Evolutionary conservation across 495 filamentous ascomycete species (phyloP), one percentile per base, ranked within the genome.

Genomic region (Neurospora africana): DNA sequence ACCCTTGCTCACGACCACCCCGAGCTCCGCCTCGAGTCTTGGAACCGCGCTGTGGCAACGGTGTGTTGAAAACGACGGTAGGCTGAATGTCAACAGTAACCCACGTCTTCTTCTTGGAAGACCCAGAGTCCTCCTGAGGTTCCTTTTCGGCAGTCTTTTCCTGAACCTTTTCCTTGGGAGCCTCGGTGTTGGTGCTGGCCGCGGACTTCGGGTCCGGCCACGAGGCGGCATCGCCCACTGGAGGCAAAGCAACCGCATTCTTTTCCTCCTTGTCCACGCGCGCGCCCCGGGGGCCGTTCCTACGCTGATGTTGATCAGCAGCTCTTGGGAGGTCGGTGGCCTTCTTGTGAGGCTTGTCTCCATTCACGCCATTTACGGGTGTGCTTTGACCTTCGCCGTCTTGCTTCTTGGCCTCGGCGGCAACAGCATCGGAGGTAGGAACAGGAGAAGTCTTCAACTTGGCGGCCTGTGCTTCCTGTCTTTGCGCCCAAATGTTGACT

Each of bases 131-230:
- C 17, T 92, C 87, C 73, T 90, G 91, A 43, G 90, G 88, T 7
- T 87, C 81, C 77, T 90, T 94, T 38, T 93, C 91, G 4, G 78
- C 86, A 53, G 88, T 87, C 76, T 92, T 92, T 37, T 78, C 77
- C 8, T 80, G 77, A 1, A 72, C 2, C 71, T 84, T 85, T 39
- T 75, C 74, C 13, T 38, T 68, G 10, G 71, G 41, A 43, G 77
- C 85, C 75, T 89, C 92, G 82, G 90, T 90, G 73, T 91, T 90
- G 72, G 91, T 89, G 44, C 89, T 89, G 39, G 91, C 86, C 4
- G 91, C 92, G 61, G 86, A 90, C 71, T 97, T 91, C 2, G 93
- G 94, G 10, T 95, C 97, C 23, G 95, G 95, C 95, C 95, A 99
- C 37, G 89, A 89, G 37, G 87, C 84, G 44, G 91, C 85, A 81